Conservation (phyloP, 2,329 filamentous ascomycete genomes). For the Paecilomyces dactylethromorphus region DNA sequence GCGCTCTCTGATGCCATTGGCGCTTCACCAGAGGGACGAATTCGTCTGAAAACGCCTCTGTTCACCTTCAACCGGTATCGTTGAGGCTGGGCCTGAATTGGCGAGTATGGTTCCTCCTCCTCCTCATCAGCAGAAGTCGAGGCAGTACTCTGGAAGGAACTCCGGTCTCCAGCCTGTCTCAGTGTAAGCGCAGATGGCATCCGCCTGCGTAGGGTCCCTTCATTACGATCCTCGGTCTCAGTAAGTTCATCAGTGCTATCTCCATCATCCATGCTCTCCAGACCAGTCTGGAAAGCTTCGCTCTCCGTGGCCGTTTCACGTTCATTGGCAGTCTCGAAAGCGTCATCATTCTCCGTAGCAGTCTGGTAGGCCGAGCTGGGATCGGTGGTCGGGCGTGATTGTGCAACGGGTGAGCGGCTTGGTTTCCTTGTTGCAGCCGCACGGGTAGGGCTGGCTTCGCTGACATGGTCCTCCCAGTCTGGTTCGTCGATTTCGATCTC, state of each 20-base stretch:
- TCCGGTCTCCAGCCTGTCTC: conserved; percentile 48
- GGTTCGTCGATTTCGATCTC: conserved; percentile 75
- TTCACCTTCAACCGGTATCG: conserved; percentile 67
- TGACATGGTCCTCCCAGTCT: conserved; percentile 82
- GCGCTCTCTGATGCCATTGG: conserved; percentile 33
- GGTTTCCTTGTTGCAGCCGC: conserved; percentile 26
- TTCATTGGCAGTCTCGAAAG: conserved; percentile 72
- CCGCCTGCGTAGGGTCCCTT: conserved; percentile 23
- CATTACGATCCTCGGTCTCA: conserved; percentile 65
- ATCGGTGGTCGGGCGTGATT: conserved; percentile 38
- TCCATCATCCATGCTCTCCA: conserved; percentile 57
- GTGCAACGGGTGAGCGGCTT: conserved; percentile 15
- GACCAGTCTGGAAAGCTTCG: conserved; percentile 91
- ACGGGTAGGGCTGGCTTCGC: conserved; percentile 52
- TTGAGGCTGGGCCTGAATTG: conserved; percentile 54
- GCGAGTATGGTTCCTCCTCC: conserved; percentile 63
- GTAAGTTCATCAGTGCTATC: conserved; percentile 76
- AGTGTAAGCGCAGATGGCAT: conserved; percentile 34
- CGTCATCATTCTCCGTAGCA: conserved; percentile 65
- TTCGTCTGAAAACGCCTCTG: conserved; percentile 57
- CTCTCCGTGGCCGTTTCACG: conserved; percentile 70
- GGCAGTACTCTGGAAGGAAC: conserved; percentile 78
- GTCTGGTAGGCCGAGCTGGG: conserved; percentile 70
- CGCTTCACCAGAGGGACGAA: conserved; percentile 42
- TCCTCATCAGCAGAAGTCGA: conserved; percentile 78